Base-by-base conservation (phyloP, 1,284 basidiomycete species). In the Trichosporon sp. region DNA sequence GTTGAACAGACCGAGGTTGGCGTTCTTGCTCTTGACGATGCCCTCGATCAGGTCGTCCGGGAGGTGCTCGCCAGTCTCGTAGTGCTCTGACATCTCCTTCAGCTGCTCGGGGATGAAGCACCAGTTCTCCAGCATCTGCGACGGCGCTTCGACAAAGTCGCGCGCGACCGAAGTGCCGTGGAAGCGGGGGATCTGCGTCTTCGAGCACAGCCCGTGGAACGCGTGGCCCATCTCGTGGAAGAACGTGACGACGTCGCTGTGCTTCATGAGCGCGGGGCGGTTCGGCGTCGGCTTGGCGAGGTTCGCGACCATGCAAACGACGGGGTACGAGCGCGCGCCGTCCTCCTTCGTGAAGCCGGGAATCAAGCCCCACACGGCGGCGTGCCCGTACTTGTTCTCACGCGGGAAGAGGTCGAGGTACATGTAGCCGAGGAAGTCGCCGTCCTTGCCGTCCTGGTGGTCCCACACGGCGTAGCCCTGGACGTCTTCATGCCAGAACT, bases 61-160 rank as follows among this genome's bases (percentile, higher is more conserved):
- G 12, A 74, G 71, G 9, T 38, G 65, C 71, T 74, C 73, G 42
- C 42, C 53, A 3, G 71, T 70, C 67, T 72, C 63, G 68, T 66
- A 72, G 69, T 72, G 72, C 67, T 64, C 67, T 23, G 72, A 72
- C 72, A 72, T 72, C 35, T 38, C 65, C 67, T 72, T 72, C 64
- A 72, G 72, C 72, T 72, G 72, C 69, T 68, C 72, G 8, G 72
- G 72, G 12, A 72, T 69, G 69, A 69, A 72, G 71, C 71, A 72
- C 92, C 92, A 95, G 78, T 94, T 92, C 83, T 95, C 93, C 70
- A 94, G 85, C 92, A 94, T 93, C 83, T 94, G 92, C 21, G 89
- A 90, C 0, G 92, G 92, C 0, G 91, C 91, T 81, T 93, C 92
- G 6, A 92, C 92, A 74, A 94, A 95, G 82, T 95, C 92, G 15